Percentiles rank a stretch among this genome's conserved stretches.
Evolutionary conservation across 1,139 yeast genomes (phyloP).

Genomic region (Lizanozyma gosingica): DNA sequence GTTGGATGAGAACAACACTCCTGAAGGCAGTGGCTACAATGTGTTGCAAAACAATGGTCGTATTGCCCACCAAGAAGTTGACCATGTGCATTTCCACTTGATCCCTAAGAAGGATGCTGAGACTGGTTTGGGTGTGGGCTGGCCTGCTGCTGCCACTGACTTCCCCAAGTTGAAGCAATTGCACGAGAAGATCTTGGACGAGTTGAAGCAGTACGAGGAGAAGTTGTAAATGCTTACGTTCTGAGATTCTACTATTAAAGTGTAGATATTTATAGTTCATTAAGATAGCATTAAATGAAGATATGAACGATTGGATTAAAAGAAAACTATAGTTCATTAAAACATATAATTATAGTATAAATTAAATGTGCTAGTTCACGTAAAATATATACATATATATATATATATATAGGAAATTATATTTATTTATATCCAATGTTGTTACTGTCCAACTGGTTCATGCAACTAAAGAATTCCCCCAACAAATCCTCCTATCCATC

Average conservation of each 20-base stretch:
- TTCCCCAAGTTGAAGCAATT: constrained; percentile 58
- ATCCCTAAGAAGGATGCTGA: constrained; percentile 72
- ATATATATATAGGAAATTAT: too few relatives aligned
- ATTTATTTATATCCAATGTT: too few relatives aligned
- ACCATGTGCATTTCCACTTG: constrained; percentile 93
- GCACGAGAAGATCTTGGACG: constrained; percentile 53
- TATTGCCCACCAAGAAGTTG: constrained; percentile 90
- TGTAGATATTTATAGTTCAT: too few relatives aligned
- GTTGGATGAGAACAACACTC: constrained; percentile 44
- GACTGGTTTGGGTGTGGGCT: constrained; percentile 76
- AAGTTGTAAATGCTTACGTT: constrained; percentile 20
- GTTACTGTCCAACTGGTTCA: not conserved
- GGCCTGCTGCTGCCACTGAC: constrained; percentile 83
- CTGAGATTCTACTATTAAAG: too few relatives aligned
- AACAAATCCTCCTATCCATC: constrained; percentile 60
- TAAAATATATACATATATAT: too few relatives aligned
- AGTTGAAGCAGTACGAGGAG: constrained; percentile 29
- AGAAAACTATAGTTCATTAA: too few relatives aligned
- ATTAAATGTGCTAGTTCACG: not conserved
- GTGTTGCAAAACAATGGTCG: constrained; percentile 86
- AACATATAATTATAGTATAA: too few relatives aligned
- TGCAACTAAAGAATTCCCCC: constrained; percentile 29
- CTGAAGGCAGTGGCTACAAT: constrained; percentile 78
- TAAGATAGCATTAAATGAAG: too few relatives aligned
- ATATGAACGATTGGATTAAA: too few relatives aligned